These are phyloP conservation scores for Trichosanthes cucumerina DNA, from an alignment of 306 rosid species.

Conservation along the genomic window DNA sequence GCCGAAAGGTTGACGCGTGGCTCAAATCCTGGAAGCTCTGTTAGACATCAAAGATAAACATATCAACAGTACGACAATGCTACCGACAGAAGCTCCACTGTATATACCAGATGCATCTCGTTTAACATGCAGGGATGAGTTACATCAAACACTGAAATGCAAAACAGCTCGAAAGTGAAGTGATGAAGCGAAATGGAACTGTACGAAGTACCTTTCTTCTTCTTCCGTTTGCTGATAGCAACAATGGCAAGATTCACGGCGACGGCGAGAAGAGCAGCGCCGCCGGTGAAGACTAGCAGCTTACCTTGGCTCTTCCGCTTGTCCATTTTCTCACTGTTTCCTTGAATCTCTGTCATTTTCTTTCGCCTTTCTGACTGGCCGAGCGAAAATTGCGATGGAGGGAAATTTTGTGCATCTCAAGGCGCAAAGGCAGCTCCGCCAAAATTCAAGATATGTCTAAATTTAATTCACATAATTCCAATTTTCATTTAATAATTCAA, in stretches of 20 bases:
- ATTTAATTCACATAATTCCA: neutral
- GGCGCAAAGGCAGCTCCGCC: conserved; percentile 19
- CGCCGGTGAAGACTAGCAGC: conserved; percentile 56
- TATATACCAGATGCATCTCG: neutral
- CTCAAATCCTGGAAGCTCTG: conserved; percentile 68
- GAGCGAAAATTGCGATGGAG: conserved; percentile 40
- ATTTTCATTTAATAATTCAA: neutral
- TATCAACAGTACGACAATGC: neutral
- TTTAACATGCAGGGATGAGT: neutral
- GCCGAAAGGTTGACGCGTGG: conserved; percentile 54
- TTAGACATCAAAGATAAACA: conserved; percentile 4
- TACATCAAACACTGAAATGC: neutral
- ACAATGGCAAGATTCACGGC: conserved; percentile 55
- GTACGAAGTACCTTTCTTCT: conserved; percentile 43
- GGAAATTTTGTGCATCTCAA: conserved; percentile 32
- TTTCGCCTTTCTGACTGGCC: conserved; percentile 20
- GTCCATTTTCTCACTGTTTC: conserved; percentile 41
- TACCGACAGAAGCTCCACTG: neutral
- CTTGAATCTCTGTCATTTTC: conserved; percentile 51
- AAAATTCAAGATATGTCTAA: conserved; percentile 6
- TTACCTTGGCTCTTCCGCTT: conserved; percentile 30
- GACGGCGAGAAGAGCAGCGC: conserved; percentile 63
- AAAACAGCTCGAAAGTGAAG: conserved; percentile 11
- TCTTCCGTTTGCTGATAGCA: conserved; percentile 43
- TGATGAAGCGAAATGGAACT: neutral